These are phyloP conservation scores for Leccinum uliginosum DNA, from an alignment of 768 basidiomycete genomes.

Conservation along the genomic window DNA sequence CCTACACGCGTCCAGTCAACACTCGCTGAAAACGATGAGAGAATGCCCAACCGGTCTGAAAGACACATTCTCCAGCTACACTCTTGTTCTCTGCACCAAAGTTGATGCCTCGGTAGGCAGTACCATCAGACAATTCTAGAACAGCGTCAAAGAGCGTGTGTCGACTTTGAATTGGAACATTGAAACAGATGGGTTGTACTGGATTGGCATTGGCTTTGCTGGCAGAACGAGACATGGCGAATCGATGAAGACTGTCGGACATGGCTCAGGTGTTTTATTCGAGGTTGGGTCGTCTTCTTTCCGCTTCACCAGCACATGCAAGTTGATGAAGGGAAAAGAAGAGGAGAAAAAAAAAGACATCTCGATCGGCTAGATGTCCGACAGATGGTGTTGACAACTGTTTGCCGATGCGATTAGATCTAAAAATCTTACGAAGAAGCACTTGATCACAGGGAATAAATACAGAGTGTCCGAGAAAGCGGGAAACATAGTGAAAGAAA, in stretches of 20 bases:
- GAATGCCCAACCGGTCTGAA: conserved; percentile 84
- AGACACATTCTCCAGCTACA: conserved; percentile 96
- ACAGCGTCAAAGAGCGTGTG: conserved; percentile 51
- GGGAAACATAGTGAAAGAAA: background rate
- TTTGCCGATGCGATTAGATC: conserved; percentile 11
- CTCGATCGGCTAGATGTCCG: background rate
- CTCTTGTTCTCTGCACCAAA: conserved; percentile 93
- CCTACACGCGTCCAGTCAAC: conserved; percentile 46
- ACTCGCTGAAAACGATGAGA: conserved; percentile 6
- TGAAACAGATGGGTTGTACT: conserved; percentile 34
- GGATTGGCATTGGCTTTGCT: conserved; percentile 35
- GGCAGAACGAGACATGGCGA: conserved; percentile 42
- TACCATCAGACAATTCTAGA: conserved; percentile 87
- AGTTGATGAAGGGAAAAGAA: conserved; percentile 50
- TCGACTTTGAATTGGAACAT: conserved; percentile 23
- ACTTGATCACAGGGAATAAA: background rate
- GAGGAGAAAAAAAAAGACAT: conserved; percentile 27
- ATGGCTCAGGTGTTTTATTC: conserved; percentile 13
- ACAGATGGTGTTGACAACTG: conserved; percentile 18
- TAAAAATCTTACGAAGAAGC: too few species aligned
- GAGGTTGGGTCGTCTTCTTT: conserved; percentile 38
- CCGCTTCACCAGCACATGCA: conserved; percentile 38
- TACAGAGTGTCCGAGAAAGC: too few species aligned
- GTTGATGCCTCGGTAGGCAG: conserved; percentile 82
- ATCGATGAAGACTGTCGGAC: conserved; percentile 31